A percentile compares a stretch with the other conserved stretches of the same genome.
phyloP scores from a whole-genome alignment of 192 early-diverging fungal species.

The Coemansia reversa region DNA sequence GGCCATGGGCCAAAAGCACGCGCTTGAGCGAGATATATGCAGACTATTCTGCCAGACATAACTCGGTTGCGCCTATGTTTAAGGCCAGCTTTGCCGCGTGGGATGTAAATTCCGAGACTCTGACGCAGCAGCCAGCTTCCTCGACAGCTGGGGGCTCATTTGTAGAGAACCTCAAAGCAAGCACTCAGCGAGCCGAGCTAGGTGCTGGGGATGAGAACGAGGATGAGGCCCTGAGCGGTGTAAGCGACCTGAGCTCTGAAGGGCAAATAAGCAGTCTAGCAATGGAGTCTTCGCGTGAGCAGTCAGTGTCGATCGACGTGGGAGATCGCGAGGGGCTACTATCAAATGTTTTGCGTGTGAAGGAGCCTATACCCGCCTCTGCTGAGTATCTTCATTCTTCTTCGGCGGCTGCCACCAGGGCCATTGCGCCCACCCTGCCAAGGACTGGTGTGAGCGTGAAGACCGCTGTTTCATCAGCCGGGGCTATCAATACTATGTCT shows the following conservation, averaged over 20 bases:
- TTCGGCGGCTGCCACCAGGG: neutral
- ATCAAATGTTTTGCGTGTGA: neutral
- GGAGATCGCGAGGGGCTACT: constrained; percentile 11
- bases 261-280: constrained; percentile 29
- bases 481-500: neutral
- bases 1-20: constrained; percentile 54
- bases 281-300: constrained; percentile 33
- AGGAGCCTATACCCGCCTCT: neutral
- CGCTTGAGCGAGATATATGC: constrained; percentile 56
- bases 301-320: constrained; percentile 34
- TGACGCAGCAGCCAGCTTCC: constrained; percentile 8
- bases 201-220: constrained; percentile 22
- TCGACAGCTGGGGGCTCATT: constrained; percentile 36
- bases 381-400: neutral
- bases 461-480: neutral
- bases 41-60: constrained; percentile 55
- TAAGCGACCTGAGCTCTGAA: constrained; percentile 22
- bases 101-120: neutral
- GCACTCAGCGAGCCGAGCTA: constrained; percentile 30
- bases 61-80: constrained; percentile 43
- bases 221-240: constrained; percentile 15
- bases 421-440: neutral
- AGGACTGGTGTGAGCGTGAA: neutral
- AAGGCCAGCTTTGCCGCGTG: constrained; percentile 18
- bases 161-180: constrained; percentile 46